Base-by-base conservation (phyloP, 495 filamentous ascomycete species). In the Elaphomyces granulatus region DNA sequence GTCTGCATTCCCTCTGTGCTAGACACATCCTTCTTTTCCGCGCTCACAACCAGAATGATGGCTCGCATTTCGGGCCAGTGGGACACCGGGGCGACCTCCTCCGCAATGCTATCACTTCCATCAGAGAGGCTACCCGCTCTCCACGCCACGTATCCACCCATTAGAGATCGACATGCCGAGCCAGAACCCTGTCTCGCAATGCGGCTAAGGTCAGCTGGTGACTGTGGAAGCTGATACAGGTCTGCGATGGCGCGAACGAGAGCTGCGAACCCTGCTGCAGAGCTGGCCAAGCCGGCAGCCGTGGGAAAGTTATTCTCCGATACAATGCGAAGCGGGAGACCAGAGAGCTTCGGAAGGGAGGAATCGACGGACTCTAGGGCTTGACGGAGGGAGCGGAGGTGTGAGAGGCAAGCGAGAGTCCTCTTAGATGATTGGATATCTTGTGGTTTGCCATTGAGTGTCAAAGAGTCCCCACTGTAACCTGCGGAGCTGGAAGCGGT, bases 301-400 rank as follows among this genome's bases (percentile, higher is more conserved):
- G 90, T 98, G 38, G 90, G 90, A 74, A 98, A 98, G 69, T 98
- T 98, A 72, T 98, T 98, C 60, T 84, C 79, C 43, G 80, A 85
- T 39, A 87, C 85, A 44, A 96, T 77, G 32, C 78, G 78, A 38
- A 98, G 74, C 16, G 81, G 77, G 45, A 77, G 68, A 36, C 63
- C 53, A 15, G 81, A 80, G 35, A 98, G 72, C 51, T 80, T 80
- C 3, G 90, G 86, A 15, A 92, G 70, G 15, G 77, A 74, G 0
- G 76, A 48, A 53, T 93, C 63, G 32, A 68, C 59, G 37, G 65
- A 64, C 55, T 98, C 90, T 56, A 95, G 69, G 8, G 67, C 59
- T 32, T 75, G 63, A 43, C 90, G 81, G 12, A 86, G 78, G 36
- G 74, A 48, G 45, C 87, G 85, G 4, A 98, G 75, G 52, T 80